phyloP scores from a whole-genome alignment of 2,329 filamentous ascomycete genomes.

The Paramyrothecium sp. region DNA sequence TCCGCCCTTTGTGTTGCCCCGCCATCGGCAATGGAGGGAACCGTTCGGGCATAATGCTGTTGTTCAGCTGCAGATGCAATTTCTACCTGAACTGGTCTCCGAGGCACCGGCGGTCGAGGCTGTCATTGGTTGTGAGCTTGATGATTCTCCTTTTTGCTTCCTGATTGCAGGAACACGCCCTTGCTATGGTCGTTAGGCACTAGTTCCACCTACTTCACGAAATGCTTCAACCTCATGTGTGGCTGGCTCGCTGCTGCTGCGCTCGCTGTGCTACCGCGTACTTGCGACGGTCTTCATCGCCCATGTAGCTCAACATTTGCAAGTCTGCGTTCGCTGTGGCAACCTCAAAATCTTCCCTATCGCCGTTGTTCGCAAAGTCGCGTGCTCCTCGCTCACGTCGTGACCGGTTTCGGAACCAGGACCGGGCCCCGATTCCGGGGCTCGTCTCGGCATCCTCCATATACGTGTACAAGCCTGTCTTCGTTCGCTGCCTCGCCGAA shows the following conservation, averaged over 20 bases:
- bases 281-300: constrained; percentile 72
- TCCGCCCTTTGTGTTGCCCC: neutral
- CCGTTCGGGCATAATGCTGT: too few relatives aligned
- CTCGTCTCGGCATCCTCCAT: constrained; percentile 53
- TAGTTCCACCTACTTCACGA: neutral
- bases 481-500: constrained; percentile 64
- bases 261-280: constrained; percentile 67
- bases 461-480: constrained; percentile 69
- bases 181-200: too few relatives aligned
- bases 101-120: too few relatives aligned
- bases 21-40: neutral
- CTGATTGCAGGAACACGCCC: too few relatives aligned
- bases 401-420: neutral
- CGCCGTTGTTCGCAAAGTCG: neutral
- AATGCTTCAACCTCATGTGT: neutral
- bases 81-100: neutral
- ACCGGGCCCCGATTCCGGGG: constrained; percentile 16
- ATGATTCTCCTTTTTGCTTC: constrained; percentile 10
- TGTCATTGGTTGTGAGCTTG: too few relatives aligned
- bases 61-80: neutral
- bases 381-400: neutral
- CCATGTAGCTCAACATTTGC: constrained; percentile 74
- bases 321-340: neutral
- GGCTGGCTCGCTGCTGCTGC: constrained; percentile 29
- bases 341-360: neutral